phyloP scores from a whole-genome alignment of 176 grass and related monocot species.

The Pharus latifolius region DNA sequence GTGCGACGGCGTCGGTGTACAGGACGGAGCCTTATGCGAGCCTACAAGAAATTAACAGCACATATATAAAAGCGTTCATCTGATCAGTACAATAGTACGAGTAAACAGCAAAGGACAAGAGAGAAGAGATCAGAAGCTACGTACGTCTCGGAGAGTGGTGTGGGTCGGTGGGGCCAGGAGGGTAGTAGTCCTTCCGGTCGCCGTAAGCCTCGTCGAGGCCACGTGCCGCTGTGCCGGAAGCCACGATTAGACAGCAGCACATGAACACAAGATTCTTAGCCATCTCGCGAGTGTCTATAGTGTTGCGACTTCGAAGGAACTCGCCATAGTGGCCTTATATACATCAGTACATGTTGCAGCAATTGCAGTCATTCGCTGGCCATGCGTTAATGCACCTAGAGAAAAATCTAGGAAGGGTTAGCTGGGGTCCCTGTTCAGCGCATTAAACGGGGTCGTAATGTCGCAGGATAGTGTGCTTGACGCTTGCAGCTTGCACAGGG shows the following conservation, averaged over 20 bases:
- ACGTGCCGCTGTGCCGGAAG: not conserved
- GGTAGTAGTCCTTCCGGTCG: constrained; percentile 24
- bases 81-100: not conserved
- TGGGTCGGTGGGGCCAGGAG: not conserved
- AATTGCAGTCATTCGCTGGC: not conserved
- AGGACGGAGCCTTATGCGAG: not conserved
- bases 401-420: not conserved
- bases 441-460: too few relatives aligned
- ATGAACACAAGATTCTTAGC: not conserved
- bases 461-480: too few relatives aligned
- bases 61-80: not conserved
- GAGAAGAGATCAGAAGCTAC: not conserved
- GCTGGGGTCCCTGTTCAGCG: not conserved
- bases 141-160: not conserved
- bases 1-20: constrained; percentile 9
- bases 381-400: not conserved
- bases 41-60: not conserved
- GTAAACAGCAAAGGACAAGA: too few relatives aligned
- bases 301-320: not conserved
- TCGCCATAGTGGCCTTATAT: not conserved
- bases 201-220: not conserved
- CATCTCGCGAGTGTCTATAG: too few relatives aligned
- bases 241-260: constrained; percentile 18
- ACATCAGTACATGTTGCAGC: not conserved
- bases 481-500: too few relatives aligned